Evolutionary conservation across 2,329 filamentous ascomycete species (phyloP).

Genomic region (Nigrospora oryzae): DNA sequence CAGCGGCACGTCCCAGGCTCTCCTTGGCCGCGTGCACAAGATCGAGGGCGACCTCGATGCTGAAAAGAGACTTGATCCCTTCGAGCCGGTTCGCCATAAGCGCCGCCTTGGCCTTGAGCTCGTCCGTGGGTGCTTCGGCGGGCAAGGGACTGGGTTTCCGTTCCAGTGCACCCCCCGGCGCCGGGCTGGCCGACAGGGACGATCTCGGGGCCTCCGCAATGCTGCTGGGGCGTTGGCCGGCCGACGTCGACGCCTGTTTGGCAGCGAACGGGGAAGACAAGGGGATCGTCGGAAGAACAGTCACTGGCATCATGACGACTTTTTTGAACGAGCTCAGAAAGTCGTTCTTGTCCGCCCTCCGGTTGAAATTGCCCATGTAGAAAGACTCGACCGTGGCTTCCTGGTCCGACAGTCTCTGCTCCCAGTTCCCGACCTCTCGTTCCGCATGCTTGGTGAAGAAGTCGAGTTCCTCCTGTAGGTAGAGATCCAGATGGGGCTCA

Average conservation of each 20-base stretch:
- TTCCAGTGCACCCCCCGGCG: conserved; percentile 25
- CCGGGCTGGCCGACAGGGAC: conserved; percentile 43
- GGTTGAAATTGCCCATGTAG: conserved; percentile 91
- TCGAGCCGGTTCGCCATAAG: conserved; percentile 93
- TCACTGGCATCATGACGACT: conserved; percentile 98
- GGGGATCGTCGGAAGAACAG: conserved; percentile 66
- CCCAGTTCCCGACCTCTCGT: conserved; percentile 74
- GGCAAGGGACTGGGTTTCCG: conserved; percentile 34
- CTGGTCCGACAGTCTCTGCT: conserved; percentile 84
- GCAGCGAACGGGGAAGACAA: conserved; percentile 49
- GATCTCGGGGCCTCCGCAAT: conserved; percentile 24
- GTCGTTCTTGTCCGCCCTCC: conserved; percentile 92
- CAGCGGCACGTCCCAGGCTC: conserved; percentile 74
- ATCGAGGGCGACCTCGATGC: conserved; percentile 87
- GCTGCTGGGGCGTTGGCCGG: conserved; percentile 11
- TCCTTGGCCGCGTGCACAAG: conserved; percentile 84
- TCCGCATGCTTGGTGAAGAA: conserved; percentile 73
- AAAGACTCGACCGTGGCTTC: conserved; percentile 87
- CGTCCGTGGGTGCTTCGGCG: conserved; percentile 71
- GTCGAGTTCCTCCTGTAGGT: conserved; percentile 84
- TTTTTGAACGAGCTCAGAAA: conserved; percentile 96
- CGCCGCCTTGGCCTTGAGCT: conserved; percentile 93
- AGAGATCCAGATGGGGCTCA: conserved; percentile 88
- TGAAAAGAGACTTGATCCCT: conserved; percentile 91
- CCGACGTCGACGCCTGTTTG: conserved; percentile 26